Conservation (phyloP, 345 rosid genomes). For the Bretschneidera sinensis region DNA sequence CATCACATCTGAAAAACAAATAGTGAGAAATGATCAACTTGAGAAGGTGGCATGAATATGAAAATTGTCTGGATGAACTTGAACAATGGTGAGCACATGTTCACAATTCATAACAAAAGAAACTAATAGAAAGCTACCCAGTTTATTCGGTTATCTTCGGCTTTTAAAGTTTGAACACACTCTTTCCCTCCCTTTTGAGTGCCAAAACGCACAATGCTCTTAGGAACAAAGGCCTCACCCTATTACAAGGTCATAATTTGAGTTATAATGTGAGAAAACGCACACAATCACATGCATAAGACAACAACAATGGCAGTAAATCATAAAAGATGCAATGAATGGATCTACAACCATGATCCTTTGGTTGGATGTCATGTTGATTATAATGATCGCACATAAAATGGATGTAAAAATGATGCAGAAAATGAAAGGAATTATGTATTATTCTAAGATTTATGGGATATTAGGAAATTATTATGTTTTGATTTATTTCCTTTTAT, state of each 20-base stretch:
- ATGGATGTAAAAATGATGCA: conserved; percentile 1
- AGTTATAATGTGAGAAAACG: conserved; percentile 4
- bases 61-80: too few relatives aligned
- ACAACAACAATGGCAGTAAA: not conserved
- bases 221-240: conserved; percentile 98
- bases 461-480: too few relatives aligned
- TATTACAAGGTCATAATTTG: conserved; percentile 22
- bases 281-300: not conserved
- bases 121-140: conserved; percentile 19
- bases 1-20: conserved; percentile 55
- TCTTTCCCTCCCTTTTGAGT: conserved; percentile 60
- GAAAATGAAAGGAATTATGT: too few relatives aligned
- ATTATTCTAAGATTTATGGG: too few relatives aligned
- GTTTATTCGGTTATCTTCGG: conserved; percentile 72
- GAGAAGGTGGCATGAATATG: not conserved
- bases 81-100: not conserved
- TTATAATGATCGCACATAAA: not conserved
- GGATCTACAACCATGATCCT: not conserved
- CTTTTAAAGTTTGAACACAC: conserved; percentile 55
- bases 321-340: not conserved
- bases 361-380: too few relatives aligned
- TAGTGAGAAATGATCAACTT: not conserved
- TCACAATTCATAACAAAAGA: not conserved
- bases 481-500: too few relatives aligned
- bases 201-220: conserved; percentile 66